Conservation (phyloP, 345 rosid genomes). For the Anastatica hierochuntica region DNA sequence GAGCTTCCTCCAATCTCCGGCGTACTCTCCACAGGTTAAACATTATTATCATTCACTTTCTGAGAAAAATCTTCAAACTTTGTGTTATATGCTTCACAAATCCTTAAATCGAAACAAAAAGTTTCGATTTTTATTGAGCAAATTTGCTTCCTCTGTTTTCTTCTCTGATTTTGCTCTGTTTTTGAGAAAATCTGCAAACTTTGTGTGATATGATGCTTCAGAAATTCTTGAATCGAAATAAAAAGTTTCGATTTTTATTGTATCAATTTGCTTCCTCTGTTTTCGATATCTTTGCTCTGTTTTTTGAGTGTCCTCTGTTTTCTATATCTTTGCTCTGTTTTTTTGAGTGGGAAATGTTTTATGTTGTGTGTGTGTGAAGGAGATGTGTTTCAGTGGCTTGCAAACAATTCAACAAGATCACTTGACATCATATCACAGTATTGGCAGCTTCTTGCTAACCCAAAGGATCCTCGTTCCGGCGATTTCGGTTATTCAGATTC, state of each 20-base stretch:
- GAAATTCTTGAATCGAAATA: background rate
- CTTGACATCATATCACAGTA: slow-evolving; percentile 80
- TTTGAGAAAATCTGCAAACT: background rate
- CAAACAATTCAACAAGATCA: slow-evolving; percentile 49
- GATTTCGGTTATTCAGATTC: slow-evolving; percentile 63
- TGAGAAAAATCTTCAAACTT: background rate
- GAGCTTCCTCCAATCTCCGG: slow-evolving; percentile 60
- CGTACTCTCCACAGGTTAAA: slow-evolving; percentile 73
- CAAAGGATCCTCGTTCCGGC: slow-evolving; percentile 61
- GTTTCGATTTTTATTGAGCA: too few relatives aligned
- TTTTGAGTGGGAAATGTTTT: too few relatives aligned
- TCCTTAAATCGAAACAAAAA: too few relatives aligned
- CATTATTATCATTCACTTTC: background rate
- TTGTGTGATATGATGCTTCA: background rate
- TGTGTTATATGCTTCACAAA: background rate
- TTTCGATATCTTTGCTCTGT: slow-evolving; percentile 1
- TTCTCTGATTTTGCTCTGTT: slow-evolving; percentile 4
- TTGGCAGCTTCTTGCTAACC: slow-evolving; percentile 62
- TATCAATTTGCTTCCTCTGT: slow-evolving; percentile 13
- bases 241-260: too few relatives aligned
- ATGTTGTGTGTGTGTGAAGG: slow-evolving; percentile 22
- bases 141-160: slow-evolving; percentile 8
- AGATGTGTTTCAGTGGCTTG: slow-evolving; percentile 75
- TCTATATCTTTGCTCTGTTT: too few relatives aligned
- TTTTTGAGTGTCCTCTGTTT: too few relatives aligned